Evolutionary conservation across 176 grass and related monocot genomes (phyloP).

Genomic region (Metroxylon sagu): DNA sequence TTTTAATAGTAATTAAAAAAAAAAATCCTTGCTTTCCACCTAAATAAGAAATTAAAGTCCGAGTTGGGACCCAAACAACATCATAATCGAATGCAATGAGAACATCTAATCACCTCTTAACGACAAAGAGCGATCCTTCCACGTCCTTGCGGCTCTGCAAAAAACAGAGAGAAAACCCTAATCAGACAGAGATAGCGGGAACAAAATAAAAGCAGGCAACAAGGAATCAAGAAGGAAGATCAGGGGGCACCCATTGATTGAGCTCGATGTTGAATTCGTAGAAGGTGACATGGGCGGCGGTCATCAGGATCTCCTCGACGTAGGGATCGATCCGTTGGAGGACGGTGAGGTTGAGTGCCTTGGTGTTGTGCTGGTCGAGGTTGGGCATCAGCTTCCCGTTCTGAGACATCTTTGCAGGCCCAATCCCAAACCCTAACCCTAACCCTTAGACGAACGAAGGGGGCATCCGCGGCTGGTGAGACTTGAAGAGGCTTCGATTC

Average conservation of each 20-base stretch:
- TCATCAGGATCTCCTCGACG: slow-evolving; percentile 93
- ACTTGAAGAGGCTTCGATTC: no score
- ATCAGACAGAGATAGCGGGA: not conserved
- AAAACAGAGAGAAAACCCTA: slow-evolving; percentile 6
- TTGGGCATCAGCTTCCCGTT: slow-evolving; percentile 74
- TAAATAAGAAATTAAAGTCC: no score
- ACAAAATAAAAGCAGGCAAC: not conserved
- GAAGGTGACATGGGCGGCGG: slow-evolving; percentile 75
- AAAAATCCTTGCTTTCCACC: no score
- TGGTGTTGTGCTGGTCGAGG: slow-evolving; percentile 70
- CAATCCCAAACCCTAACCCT: no score
- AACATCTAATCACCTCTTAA: slow-evolving; percentile 48
- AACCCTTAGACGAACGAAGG: no score
- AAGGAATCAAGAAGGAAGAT: not conserved
- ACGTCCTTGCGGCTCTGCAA: slow-evolving; percentile 86
- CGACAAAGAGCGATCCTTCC: slow-evolving; percentile 84
- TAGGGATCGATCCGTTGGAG: slow-evolving; percentile 83
- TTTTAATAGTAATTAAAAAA: no score
- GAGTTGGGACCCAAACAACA: no score
- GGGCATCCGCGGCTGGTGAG: no score
- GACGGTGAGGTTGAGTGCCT: slow-evolving; percentile 80
- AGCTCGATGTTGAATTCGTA: slow-evolving; percentile 96
- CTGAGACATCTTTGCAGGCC: slow-evolving; percentile 23
- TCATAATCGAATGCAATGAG: no score
- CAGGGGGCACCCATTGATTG: slow-evolving; percentile 61